Evolutionary conservation across 352 stramenopile genomes (phyloP), one percentile per base, ranked within the genome.

Genomic region (Pythium phragmitis): DNA sequence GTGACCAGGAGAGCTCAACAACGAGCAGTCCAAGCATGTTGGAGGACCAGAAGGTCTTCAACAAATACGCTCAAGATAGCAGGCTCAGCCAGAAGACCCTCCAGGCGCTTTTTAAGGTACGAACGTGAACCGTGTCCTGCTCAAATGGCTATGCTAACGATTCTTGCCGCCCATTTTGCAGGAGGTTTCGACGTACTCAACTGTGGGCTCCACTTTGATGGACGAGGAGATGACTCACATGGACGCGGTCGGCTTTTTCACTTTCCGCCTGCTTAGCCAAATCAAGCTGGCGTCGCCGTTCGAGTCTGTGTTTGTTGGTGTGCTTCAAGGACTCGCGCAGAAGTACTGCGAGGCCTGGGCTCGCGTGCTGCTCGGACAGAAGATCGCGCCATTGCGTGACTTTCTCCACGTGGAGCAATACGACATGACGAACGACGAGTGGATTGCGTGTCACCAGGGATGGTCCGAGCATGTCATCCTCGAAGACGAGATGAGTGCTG

Each of bases 281-380:
- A 76, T 91, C 34, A 82, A 79, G 53, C 53, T 55, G 7, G 68
- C 66, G n/a, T 30, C 52, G 6, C 69, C 68, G 16, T 84, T 86
- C 30, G 63, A 73, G 9, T 62, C 82, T 8, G 56, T 84, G 3
- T 92, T 92, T 52, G 76, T 83, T 3, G 74, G 64, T 21, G 69
- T 87, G 16, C 62, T 94, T 2, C 66, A 77, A 41, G 63, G 69
- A 12, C 60, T 94, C 1, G 88, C 82, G 6, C 73, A 73, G 28
- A 81, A 72, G 45, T 92, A 92, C 54, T 92, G 83, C 26, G 80
- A 92, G 39, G 54, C 70, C 17, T 94, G 85, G 85, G 80, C 85
- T 55, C 62, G 66, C 11, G 72, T 73, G 9, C 58, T 90, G 21
- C 58, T 92, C 13, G 34, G 76, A 17, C 65, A 85, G 45, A 88